A percentile compares a stretch with the other conserved stretches of the same genome.
Evolutionary conservation across 768 basidiomycete species (phyloP).

Genomic region (Piloderma croceum): DNA sequence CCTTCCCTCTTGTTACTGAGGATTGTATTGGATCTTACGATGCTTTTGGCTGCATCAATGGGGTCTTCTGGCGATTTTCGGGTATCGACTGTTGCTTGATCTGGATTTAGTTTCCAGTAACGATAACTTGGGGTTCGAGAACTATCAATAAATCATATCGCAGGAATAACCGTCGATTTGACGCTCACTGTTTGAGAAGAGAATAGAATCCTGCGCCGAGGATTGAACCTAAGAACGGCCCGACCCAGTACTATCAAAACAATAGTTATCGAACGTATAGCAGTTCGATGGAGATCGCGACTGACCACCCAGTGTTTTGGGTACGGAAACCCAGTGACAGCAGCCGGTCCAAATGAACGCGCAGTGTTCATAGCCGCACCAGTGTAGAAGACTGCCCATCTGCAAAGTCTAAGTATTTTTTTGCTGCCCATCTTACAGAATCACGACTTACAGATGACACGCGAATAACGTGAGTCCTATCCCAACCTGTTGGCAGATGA

Average conservation of each 20-base stretch:
- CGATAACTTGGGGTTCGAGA: too few relatives aligned
- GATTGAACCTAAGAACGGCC: constrained; percentile 61
- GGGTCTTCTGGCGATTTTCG: constrained; percentile 39
- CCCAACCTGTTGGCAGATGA: constrained; percentile 39
- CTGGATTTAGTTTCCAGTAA: constrained; percentile 53
- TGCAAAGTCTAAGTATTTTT: constrained; percentile 17
- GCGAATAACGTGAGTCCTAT: constrained; percentile 63
- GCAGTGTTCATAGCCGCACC: constrained; percentile 68
- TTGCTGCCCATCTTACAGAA: neutral
- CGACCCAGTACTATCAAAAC: constrained; percentile 58
- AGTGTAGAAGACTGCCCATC: constrained; percentile 57
- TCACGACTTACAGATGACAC: constrained; percentile 46
- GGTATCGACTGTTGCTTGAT: constrained; percentile 38
- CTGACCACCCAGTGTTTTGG: constrained; percentile 58
- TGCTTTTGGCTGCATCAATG: constrained; percentile 18
- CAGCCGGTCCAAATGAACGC: constrained; percentile 65
- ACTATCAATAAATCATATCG: too few relatives aligned
- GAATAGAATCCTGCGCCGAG: constrained; percentile 54
- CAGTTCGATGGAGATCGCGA: constrained; percentile 2
- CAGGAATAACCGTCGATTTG: constrained; percentile 2
- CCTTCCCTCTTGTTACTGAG: too few relatives aligned
- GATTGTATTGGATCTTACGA: too few relatives aligned
- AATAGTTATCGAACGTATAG: constrained; percentile 4
- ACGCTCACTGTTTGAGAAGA: constrained; percentile 43
- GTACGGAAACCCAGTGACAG: constrained; percentile 52